These are phyloP conservation scores for Rhodotorula sphaerocarpa DNA, from an alignment of 768 basidiomycete genomes.

Conservation along the genomic window DNA sequence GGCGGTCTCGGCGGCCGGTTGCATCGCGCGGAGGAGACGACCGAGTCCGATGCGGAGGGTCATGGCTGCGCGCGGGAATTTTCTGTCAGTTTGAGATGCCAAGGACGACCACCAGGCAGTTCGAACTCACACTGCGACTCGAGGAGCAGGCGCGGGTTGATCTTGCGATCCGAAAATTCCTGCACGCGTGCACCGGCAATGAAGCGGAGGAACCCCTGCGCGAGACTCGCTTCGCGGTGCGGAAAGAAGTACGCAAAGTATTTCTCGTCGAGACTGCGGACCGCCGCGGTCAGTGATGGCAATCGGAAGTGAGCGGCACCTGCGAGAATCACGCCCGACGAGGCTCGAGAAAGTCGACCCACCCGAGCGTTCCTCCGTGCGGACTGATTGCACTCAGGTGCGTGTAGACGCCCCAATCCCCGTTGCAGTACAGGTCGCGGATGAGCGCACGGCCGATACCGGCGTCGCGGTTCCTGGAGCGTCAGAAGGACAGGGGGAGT, in stretches of 20 bases:
- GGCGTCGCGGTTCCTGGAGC: constrained; percentile 10
- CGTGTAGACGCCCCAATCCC: constrained; percentile 23
- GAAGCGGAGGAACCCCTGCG: constrained; percentile 26
- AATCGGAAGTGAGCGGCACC: too few species aligned
- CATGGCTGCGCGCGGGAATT: constrained; percentile 16
- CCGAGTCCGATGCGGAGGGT: constrained; percentile 25
- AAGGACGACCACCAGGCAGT: too few species aligned
- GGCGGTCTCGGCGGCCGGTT: not conserved
- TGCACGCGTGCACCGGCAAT: constrained; percentile 12
- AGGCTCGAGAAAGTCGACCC: not conserved
- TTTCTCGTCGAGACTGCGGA: constrained; percentile 28
- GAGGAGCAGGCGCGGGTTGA: constrained; percentile 26
- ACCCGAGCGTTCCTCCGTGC: constrained; percentile 31
- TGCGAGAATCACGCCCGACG: too few species aligned
- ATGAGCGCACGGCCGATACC: constrained; percentile 13
- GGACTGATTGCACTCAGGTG: constrained; percentile 14
- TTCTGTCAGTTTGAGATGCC: too few species aligned
- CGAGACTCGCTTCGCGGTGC: constrained; percentile 18
- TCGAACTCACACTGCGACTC: constrained; percentile 23
- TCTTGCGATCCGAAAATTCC: constrained; percentile 27
- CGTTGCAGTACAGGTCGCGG: constrained; percentile 30
- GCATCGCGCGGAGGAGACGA: constrained; percentile 7
- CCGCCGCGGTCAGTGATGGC: too few species aligned
- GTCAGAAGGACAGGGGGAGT: not conserved
- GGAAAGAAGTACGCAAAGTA: constrained; percentile 30